Base-by-base conservation (phyloP, 768 basidiomycete genomes). In the Rhodotorula paludigena region DNA sequence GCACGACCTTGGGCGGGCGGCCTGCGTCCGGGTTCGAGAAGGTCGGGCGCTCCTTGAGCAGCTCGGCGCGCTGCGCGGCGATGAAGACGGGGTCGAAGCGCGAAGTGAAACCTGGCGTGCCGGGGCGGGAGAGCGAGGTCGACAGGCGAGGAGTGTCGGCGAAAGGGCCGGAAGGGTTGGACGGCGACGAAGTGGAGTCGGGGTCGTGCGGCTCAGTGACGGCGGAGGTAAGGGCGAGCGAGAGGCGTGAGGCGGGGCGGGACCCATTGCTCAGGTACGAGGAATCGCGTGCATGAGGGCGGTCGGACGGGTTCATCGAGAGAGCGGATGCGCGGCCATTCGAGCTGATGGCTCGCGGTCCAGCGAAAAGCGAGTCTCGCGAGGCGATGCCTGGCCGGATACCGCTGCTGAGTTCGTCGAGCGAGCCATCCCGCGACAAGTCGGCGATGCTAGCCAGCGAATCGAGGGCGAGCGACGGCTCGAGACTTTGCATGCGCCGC, bases 61-160 rank as follows among this genome's bases (percentile, higher is more conserved):
- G 39, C 47, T 65, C 56, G 14, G 52, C 63, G 12, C 60, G 59
- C 23, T 61, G 59, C 11, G 52, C 48, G 2, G 66, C 63, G 39
- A 68, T 63, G 39, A 68, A 38, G 44, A 42, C n/a, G 9, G 71
- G 71, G 53, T 68, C 71, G 57, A 68, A 68, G 21, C 66, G 54
- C 3, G 71, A 72, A 12, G 66, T 68, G 57, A 65, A 72, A 39
- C 36, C 58, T 39, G 36, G 64, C 5, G 39, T 51, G 52, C 23
- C 25, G 47, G 21, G 25, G 44, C 20, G 32, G 47, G 39, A 32
- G 44, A 21, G 28, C 12, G 52, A 33, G 48, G 30, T 42, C 35
- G 63, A 7, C 1, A 18, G 45, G 30, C 21, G 48, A 10, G 14
- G 62, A 45, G 14, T 18, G 36, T 38, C 25, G 47, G 48, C 33